Evolutionary conservation across 2,329 filamentous ascomycete species (phyloP).

Genomic region (Bipolaris sorokiniana): DNA sequence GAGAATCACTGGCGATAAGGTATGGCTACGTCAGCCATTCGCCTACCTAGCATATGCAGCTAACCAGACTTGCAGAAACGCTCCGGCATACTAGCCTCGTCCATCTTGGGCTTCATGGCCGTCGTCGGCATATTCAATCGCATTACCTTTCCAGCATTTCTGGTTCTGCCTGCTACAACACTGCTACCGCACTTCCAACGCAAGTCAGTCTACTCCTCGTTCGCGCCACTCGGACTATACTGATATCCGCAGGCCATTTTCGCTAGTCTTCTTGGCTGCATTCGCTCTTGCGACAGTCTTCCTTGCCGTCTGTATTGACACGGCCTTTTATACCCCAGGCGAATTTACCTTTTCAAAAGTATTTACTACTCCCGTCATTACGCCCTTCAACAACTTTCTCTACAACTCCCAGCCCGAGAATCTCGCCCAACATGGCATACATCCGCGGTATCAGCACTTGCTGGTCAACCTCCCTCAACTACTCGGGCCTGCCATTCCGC

Average conservation of each 20-base stretch:
- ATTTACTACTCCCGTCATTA: constrained; percentile 59
- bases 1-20: constrained; percentile 80
- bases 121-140: constrained; percentile 93
- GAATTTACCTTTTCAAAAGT: constrained; percentile 70
- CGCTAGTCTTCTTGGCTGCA: constrained; percentile 66
- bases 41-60: constrained; percentile 34
- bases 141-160: constrained; percentile 94
- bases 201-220: constrained; percentile 63
- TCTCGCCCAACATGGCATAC: constrained; percentile 60
- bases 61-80: constrained; percentile 63
- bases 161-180: constrained; percentile 81
- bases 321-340: constrained; percentile 73
- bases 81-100: constrained; percentile 76
- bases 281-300: constrained; percentile 71
- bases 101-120: constrained; percentile 77
- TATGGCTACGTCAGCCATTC: constrained; percentile 53
- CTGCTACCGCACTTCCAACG: constrained; percentile 84
- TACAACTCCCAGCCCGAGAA: constrained; percentile 59
- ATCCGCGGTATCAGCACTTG: constrained; percentile 60
- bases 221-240: background rate
- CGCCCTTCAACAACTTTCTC: constrained; percentile 59
- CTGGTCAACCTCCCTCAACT: constrained; percentile 60
- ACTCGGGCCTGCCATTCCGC: constrained; percentile 58
- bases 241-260: constrained; percentile 56
- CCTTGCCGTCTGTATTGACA: constrained; percentile 81